phyloP scores from a whole-genome alignment of 176 grass and related monocot species.

The Sorghum bicolor region DNA sequence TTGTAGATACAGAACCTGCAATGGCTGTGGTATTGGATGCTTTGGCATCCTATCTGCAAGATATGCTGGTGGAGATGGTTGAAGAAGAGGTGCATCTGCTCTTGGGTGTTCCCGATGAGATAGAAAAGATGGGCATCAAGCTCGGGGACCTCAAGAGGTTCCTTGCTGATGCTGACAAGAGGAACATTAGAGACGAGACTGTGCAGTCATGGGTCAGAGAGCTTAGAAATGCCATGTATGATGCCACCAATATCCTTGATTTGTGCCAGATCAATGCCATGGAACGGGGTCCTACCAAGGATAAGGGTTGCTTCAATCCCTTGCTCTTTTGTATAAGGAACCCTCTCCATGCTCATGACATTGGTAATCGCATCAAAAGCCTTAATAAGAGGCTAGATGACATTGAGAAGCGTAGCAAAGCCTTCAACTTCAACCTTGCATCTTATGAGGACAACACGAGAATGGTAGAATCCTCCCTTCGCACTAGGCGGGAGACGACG shows the following conservation, averaged over 20 bases:
- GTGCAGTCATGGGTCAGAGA: background rate
- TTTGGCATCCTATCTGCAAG: background rate
- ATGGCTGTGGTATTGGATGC: conserved; percentile 28
- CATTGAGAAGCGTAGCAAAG: background rate
- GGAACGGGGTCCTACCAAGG: background rate
- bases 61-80: background rate
- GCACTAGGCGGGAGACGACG: too few species aligned
- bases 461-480: too few species aligned
- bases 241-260: background rate
- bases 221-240: background rate
- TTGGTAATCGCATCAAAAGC: background rate
- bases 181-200: background rate
- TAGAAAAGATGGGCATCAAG: background rate
- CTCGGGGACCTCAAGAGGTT: background rate
- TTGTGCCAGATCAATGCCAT: background rate
- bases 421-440: background rate
- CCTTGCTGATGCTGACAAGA: background rate
- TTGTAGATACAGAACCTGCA: background rate
- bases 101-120: conserved; percentile 2
- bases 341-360: background rate
- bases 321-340: background rate
- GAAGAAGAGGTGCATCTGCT: background rate
- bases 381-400: background rate
- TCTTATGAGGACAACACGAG: too few species aligned
- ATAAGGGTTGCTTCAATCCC: background rate